Conservation (phyloP, 2,329 filamentous ascomycete species). For the Penicillium italicum region DNA sequence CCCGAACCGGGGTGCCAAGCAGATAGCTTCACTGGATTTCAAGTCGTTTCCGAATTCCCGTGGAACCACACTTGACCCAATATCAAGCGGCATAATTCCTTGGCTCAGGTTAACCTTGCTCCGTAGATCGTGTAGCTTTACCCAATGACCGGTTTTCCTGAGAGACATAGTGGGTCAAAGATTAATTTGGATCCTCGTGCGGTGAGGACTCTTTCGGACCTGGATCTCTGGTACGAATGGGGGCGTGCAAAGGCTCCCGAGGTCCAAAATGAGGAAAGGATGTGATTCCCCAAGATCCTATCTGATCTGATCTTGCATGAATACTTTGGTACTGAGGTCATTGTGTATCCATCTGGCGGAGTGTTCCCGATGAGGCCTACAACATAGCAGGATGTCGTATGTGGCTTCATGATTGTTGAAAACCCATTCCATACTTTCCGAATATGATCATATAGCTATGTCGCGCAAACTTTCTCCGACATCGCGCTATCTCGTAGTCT, state of each 20-base stretch:
- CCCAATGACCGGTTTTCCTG: background rate
- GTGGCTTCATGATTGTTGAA: background rate
- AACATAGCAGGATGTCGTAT: background rate
- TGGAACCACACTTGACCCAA: background rate
- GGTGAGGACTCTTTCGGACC: background rate
- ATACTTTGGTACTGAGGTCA: background rate
- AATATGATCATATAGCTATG: background rate
- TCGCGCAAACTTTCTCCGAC: background rate
- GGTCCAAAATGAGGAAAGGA: background rate
- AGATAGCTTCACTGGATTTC: too few species aligned
- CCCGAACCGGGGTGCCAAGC: too few species aligned
- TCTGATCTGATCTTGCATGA: background rate
- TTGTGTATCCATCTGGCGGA: background rate
- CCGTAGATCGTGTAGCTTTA: background rate
- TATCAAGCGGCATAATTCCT: background rate
- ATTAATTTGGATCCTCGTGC: background rate
- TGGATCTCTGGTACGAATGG: constrained; percentile 6
- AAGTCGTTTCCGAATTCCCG: too few species aligned
- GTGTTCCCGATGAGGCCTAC: background rate
- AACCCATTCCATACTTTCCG: background rate
- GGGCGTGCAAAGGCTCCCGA: background rate
- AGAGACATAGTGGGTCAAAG: background rate
- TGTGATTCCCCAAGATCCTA: background rate
- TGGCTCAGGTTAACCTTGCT: background rate
- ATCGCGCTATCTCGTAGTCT: background rate